Conservation (phyloP, 345 rosid genomes). For the Litchi chinensis region DNA sequence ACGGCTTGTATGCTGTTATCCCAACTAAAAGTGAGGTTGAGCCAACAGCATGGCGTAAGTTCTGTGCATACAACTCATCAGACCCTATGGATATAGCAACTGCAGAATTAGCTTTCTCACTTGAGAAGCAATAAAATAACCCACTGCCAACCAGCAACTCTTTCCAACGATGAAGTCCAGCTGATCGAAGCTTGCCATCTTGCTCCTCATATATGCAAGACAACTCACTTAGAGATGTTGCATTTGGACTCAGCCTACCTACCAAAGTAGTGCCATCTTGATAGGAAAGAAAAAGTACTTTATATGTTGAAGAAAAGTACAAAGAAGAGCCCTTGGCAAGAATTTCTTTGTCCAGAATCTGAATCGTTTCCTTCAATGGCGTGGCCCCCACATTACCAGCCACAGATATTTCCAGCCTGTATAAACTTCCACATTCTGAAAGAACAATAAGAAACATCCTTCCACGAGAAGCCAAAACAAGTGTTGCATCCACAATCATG, state of each 20-base stretch:
- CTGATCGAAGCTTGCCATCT: slow-evolving; percentile 67
- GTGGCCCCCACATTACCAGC: slow-evolving; percentile 86
- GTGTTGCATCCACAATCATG: slow-evolving; percentile 83
- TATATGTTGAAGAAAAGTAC: slow-evolving; percentile 76
- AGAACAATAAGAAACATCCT: slow-evolving; percentile 82
- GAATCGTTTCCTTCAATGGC: slow-evolving; percentile 76
- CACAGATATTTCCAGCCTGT: slow-evolving; percentile 70
- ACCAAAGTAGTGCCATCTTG: slow-evolving; percentile 85
- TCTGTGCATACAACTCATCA: slow-evolving; percentile 74
- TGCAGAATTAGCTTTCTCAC: slow-evolving; percentile 73
- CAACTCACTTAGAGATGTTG: slow-evolving; percentile 62
- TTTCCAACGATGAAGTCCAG: slow-evolving; percentile 92
- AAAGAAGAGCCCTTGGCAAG: slow-evolving; percentile 82
- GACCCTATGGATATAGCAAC: slow-evolving; percentile 64
- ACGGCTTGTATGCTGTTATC: slow-evolving; percentile 87
- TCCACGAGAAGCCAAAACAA: slow-evolving; percentile 79
- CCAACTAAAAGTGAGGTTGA: slow-evolving; percentile 90
- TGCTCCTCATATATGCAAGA: slow-evolving; percentile 80
- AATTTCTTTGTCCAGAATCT: slow-evolving; percentile 59
- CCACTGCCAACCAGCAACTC: slow-evolving; percentile 81
- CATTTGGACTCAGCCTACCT: slow-evolving; percentile 71
- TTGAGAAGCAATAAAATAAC: slow-evolving; percentile 79
- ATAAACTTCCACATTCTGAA: slow-evolving; percentile 81
- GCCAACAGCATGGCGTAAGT: slow-evolving; percentile 75
- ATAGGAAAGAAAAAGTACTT: slow-evolving; percentile 78